These are phyloP conservation scores for Gaertneriomyces sp. DNA, from an alignment of 192 early-diverging fungal species.

Conservation along the genomic window DNA sequence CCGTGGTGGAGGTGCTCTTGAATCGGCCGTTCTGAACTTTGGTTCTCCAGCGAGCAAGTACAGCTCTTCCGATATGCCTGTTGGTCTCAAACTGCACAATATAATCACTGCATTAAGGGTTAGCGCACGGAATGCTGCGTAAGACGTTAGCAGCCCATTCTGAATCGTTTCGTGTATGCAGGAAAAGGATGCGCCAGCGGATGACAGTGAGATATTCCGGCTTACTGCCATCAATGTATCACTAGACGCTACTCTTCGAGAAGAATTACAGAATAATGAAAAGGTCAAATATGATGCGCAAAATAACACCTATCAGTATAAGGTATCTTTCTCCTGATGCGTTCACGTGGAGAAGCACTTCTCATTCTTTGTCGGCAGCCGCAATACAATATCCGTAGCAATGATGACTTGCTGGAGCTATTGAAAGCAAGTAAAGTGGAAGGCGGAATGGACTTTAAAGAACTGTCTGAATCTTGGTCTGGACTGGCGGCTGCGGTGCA, in stretches of 20 bases:
- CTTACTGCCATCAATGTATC: constrained; percentile 20
- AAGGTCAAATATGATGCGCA: constrained; percentile 22
- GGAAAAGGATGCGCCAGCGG: constrained; percentile 17
- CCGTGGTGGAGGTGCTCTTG: too few relatives aligned
- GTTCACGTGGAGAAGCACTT: not conserved
- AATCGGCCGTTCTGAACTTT: not conserved
- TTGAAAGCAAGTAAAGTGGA: not conserved
- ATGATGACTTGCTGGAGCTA: constrained; percentile 21
- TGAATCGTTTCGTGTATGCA: not conserved
- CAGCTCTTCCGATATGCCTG: constrained; percentile 14
- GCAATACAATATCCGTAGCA: constrained; percentile 22
- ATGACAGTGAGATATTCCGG: constrained; percentile 18
- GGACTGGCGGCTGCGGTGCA: constrained; percentile 12
- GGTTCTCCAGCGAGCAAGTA: not conserved
- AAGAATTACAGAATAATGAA: constrained; percentile 19
- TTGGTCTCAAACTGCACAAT: constrained; percentile 22
- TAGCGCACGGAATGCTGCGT: not conserved
- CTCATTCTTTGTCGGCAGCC: constrained; percentile 8
- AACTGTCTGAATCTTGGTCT: constrained; percentile 25
- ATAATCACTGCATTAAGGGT: constrained; percentile 25
- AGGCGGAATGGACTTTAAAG: constrained; percentile 26
- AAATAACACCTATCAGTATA: constrained; percentile 23
- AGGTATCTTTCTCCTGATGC: constrained; percentile 6
- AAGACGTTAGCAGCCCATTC: not conserved
- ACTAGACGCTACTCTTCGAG: constrained; percentile 1